These are phyloP conservation scores for Cupressus sempervirens DNA, from an alignment of 75 land plant species.

Conservation along the genomic window DNA sequence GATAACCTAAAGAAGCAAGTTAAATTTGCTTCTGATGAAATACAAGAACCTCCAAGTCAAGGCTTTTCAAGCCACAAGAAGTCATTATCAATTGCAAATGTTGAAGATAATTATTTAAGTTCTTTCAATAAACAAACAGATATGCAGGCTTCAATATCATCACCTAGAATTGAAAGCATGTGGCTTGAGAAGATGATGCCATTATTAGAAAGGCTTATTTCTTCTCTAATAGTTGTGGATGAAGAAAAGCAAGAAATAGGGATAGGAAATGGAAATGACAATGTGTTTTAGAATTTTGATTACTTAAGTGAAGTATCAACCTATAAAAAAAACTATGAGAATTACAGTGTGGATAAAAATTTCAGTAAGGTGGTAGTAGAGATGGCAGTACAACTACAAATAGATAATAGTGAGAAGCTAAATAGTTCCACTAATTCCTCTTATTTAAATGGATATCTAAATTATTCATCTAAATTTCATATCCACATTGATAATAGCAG, in stretches of 20 bases:
- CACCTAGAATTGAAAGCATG: neutral
- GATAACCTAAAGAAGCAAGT: too few relatives aligned
- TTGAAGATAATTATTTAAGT: neutral
- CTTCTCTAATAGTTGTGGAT: slow-evolving; percentile 66
- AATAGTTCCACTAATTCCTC: slow-evolving; percentile 10
- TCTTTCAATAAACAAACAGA: neutral
- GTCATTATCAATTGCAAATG: neutral
- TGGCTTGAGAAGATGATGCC: slow-evolving; percentile 30
- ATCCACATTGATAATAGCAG: slow-evolving; percentile 17
- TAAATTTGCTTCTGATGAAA: neutral
- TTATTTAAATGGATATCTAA: slow-evolving; percentile 31
- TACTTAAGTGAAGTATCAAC: slow-evolving; percentile 27
- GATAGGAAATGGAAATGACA: slow-evolving; percentile 10
- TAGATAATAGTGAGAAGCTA: slow-evolving; percentile 20
- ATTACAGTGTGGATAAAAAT: slow-evolving; percentile 28
- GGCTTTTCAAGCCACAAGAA: neutral
- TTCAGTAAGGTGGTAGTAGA: slow-evolving; percentile 33
- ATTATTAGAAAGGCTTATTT: slow-evolving; percentile 61
- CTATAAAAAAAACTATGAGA: slow-evolving; percentile 21
- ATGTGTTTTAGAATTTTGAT: slow-evolving; percentile 14
- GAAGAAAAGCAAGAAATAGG: slow-evolving; percentile 25
- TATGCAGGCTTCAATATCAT: neutral
- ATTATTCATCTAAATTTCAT: slow-evolving; percentile 9
- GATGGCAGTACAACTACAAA: slow-evolving; percentile 25
- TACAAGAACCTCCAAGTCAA: neutral